Evolutionary conservation across 768 basidiomycete genomes (phyloP), one percentile per base, ranked within the genome.

Genomic region (Guyanaporus albipodus): DNA sequence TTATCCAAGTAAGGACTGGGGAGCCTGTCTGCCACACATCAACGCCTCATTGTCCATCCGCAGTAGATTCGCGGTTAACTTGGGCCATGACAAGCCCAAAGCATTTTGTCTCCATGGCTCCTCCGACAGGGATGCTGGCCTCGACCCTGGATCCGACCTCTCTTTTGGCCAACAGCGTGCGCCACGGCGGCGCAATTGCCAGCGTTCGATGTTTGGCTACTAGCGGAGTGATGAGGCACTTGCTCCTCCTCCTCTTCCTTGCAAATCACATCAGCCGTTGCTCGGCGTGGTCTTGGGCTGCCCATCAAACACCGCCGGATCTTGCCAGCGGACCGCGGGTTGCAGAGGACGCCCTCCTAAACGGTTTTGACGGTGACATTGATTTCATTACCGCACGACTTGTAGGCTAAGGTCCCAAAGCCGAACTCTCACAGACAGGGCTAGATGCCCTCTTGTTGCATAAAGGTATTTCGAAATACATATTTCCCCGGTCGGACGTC

Each of bases 281-380:
- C 45, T 49, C 44, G 31, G 62, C 65, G 7, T 65, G 63, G 63
- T 58, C 64, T 4, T 65, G 63, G 63, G 24, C 60, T n/a, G 28
- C 53, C 46, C 44, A 55, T 42, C 59, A 60, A 61, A 42, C 53
- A 27, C 60, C 60, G 50, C 51, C 51, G 56, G 49, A 48, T 48
- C 47, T 48, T 22, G 12, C 40, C 39, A 48, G 35, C 11, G 28
- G 24, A 23, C 38, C 38, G 45, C 45, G 45, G 38, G 38, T 39
- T 21, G 47, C 7, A 29, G 38, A 33, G 38, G 50, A 44, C 38
- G 17, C 18, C 26, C 34, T 55, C 44, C 42, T 48, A 49, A 58
- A 56, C 47, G 33, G 31, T 36, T 53, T 49, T 46, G 54, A 65
- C 55, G 53, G 63, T 62, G 39, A 50, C 41, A 18, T 37, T 46